Percentiles rank a stretch among this genome's conserved stretches.
Evolutionary conservation across 73 alveolate genomes (phyloP).

Genomic region (Symbiodinium pilosum): DNA sequence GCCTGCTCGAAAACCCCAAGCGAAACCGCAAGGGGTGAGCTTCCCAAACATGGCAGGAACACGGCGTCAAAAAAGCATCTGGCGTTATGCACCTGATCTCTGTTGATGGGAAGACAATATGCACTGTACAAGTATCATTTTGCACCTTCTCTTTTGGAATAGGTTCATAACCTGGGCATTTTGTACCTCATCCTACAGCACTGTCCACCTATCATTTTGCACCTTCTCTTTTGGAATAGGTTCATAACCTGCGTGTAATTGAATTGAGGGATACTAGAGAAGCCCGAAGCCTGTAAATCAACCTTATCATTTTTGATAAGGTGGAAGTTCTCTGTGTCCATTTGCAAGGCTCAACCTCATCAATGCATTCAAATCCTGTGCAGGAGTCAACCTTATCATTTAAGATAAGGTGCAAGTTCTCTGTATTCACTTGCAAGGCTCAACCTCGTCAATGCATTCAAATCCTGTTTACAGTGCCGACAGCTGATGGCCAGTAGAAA

Average conservation of each 20-base stretch:
- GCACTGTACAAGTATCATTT: background rate
- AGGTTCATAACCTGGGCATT: background rate
- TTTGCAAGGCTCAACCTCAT: no score
- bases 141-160: background rate
- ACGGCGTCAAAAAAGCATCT: background rate
- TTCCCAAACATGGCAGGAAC: background rate
- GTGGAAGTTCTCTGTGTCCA: no score
- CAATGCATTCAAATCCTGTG: no score
- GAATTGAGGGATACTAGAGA: no score
- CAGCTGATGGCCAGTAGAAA: no score
- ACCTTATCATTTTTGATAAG: no score
- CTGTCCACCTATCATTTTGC: background rate
- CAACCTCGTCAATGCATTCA: no score
- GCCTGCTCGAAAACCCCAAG: background rate
- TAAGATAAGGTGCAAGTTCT: no score
- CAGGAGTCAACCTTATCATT: no score
- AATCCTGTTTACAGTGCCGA: no score
- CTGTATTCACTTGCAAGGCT: no score
- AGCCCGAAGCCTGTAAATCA: no score
- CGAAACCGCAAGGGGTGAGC: background rate
- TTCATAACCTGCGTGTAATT: background rate
- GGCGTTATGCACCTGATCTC: background rate
- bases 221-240: background rate
- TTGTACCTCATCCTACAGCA: background rate
- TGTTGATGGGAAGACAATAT: background rate